A percentile compares a stretch with the other conserved stretches of the same genome.
These are phyloP conservation scores for Carex arenaria DNA, from an alignment of 202 grass and related monocot species.

Conservation along the genomic window DNA sequence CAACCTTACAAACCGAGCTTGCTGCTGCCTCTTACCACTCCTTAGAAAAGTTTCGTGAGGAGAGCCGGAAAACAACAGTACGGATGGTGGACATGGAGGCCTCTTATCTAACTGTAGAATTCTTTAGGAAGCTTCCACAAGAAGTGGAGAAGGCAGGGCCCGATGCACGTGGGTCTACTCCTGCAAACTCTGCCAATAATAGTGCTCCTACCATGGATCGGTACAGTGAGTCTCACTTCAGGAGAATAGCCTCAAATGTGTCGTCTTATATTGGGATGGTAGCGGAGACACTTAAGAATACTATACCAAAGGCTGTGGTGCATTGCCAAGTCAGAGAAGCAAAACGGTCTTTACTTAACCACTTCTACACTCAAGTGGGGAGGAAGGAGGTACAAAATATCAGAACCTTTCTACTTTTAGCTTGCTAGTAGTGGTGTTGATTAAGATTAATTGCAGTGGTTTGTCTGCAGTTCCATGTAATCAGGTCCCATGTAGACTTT, in stretches of 20 bases:
- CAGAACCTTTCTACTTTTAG: neutral
- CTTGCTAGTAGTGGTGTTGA: neutral
- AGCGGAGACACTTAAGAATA: slow-evolving; percentile 78
- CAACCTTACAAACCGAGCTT: slow-evolving; percentile 82
- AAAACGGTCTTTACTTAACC: slow-evolving; percentile 66
- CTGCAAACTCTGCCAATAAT: slow-evolving; percentile 8
- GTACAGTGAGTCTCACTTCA: slow-evolving; percentile 73
- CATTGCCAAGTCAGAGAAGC: slow-evolving; percentile 93
- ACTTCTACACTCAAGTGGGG: slow-evolving; percentile 80
- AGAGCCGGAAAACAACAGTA: slow-evolving; percentile 68
- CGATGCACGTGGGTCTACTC: slow-evolving; percentile 12
- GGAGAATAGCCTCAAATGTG: slow-evolving; percentile 91
- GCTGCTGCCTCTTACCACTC: slow-evolving; percentile 68
- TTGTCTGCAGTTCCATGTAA: neutral
- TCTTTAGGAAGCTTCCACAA: slow-evolving; percentile 93
- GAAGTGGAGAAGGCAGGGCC: slow-evolving; percentile 64
- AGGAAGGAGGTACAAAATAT: slow-evolving; percentile 58
- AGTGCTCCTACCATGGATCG: slow-evolving; percentile 41
- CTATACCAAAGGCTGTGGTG: slow-evolving; percentile 84
- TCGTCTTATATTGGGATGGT: slow-evolving; percentile 90
- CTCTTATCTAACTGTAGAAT: slow-evolving; percentile 86
- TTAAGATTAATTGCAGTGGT: neutral
- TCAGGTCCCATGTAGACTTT: neutral
- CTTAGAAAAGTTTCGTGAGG: slow-evolving; percentile 80
- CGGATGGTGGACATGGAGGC: slow-evolving; percentile 90